These are phyloP conservation scores for Monilinia polystroma DNA, from an alignment of 2,329 filamentous ascomycete genomes.

Conservation along the genomic window DNA sequence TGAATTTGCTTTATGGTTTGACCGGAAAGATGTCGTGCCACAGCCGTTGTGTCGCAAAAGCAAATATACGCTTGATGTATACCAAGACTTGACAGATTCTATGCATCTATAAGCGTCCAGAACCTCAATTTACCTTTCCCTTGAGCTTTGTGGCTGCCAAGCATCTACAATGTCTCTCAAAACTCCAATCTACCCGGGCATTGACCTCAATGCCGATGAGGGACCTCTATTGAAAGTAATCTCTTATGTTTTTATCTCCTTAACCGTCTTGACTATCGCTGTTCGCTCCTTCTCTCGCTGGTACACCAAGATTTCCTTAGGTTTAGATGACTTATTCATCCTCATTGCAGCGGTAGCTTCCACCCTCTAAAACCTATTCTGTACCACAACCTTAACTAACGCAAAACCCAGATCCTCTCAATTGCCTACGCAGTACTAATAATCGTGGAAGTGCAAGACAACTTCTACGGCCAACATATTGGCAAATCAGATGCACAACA, in stretches of 20 bases:
- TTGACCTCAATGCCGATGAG: conserved; percentile 7
- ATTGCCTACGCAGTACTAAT: conserved; percentile 4
- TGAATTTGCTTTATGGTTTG: conserved; percentile 5
- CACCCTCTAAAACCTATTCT: neutral
- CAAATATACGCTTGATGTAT: neutral
- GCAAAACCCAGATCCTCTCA: neutral
- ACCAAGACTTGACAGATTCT: neutral
- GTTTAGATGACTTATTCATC: conserved; percentile 10
- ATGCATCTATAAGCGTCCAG: conserved; percentile 9
- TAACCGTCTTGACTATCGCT: neutral
- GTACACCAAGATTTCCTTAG: conserved; percentile 1
- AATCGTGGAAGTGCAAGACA: neutral
- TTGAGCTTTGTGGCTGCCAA: neutral
- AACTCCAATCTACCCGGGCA: conserved; percentile 12
- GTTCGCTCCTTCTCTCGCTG: conserved; percentile 6
- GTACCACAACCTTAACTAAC: neutral
- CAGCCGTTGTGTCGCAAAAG: neutral
- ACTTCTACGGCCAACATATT: conserved; percentile 17
- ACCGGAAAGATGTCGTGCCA: neutral
- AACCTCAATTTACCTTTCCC: neutral
- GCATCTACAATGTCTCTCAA: neutral
- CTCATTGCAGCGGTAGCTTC: conserved; percentile 10
- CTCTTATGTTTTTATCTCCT: conserved; percentile 1
- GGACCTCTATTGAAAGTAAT: conserved; percentile 8
- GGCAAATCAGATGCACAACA: conserved; percentile 10